phyloP scores from a whole-genome alignment of 495 filamentous ascomycete genomes.

The Melanomma pulvis-pyrius region DNA sequence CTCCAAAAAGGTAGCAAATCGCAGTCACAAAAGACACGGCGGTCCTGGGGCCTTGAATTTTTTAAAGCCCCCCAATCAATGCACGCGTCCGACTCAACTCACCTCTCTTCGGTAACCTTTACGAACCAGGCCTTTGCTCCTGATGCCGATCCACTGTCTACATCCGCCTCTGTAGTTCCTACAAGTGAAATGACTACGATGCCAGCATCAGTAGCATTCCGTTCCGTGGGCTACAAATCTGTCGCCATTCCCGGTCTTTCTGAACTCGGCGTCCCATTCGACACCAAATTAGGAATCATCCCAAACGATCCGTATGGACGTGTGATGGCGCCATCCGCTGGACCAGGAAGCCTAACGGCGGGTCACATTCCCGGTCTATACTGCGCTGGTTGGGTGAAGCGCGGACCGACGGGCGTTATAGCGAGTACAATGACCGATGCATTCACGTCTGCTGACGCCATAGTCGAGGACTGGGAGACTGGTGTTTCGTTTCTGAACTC shows the following conservation, averaged over 20 bases:
- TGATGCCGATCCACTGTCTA: constrained; percentile 53
- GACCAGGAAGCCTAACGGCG: constrained; percentile 36
- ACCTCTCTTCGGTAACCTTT: constrained; percentile 66
- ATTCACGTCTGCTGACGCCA: constrained; percentile 81
- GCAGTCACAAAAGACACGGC: constrained; percentile 52
- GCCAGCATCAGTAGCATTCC: constrained; percentile 72
- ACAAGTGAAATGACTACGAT: constrained; percentile 51
- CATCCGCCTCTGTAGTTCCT: constrained; percentile 55
- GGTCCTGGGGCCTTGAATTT: constrained; percentile 83
- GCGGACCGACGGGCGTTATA: constrained; percentile 93
- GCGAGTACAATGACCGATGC: constrained; percentile 96
- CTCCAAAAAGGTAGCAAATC: constrained; percentile 70
- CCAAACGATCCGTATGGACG: constrained; percentile 83
- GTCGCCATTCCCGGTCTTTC: constrained; percentile 72
- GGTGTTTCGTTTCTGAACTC: constrained; percentile 39
- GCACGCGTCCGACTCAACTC: constrained; percentile 52
- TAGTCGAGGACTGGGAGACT: constrained; percentile 68
- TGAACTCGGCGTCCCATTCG: constrained; percentile 79
- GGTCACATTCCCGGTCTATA: constrained; percentile 77
- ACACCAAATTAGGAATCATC: constrained; percentile 71
- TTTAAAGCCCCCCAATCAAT: constrained; percentile 76
- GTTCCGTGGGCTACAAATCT: constrained; percentile 90
- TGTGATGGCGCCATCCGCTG: constrained; percentile 53
- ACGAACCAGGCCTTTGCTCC: constrained; percentile 60
- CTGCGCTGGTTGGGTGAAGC: constrained; percentile 95